These are phyloP conservation scores for Pezicula radicicola DNA, from an alignment of 2,329 filamentous ascomycete genomes.

Conservation along the genomic window DNA sequence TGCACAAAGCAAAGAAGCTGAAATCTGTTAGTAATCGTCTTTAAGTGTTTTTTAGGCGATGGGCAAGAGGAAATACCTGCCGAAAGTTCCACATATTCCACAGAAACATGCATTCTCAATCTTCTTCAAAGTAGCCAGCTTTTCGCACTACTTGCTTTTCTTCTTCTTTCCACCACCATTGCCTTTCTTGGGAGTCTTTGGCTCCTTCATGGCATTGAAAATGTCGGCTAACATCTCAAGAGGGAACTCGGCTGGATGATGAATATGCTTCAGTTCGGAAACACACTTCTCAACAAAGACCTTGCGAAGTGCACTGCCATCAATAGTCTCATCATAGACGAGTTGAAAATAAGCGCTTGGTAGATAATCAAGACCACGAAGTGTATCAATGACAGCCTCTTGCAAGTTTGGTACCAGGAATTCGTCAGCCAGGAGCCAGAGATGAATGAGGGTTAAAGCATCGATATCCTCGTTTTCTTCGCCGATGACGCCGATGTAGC, in stretches of 20 bases:
- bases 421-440: not conserved
- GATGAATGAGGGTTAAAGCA: not conserved
- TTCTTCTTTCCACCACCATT: too few relatives aligned
- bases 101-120: too few relatives aligned
- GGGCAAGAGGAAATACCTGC: too few relatives aligned
- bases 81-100: too few relatives aligned
- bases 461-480: not conserved
- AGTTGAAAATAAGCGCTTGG: not conserved
- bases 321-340: not conserved
- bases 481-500: not conserved
- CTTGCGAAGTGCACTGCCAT: not conserved
- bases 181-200: too few relatives aligned
- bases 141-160: too few relatives aligned
- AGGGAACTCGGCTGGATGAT: not conserved
- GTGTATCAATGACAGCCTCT: not conserved
- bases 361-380: not conserved
- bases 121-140: too few relatives aligned
- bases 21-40: too few relatives aligned
- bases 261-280: not conserved
- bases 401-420: not conserved
- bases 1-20: too few relatives aligned
- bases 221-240: not conserved
- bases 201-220: not conserved
- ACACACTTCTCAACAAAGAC: not conserved
- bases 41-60: too few relatives aligned